Base-by-base conservation (phyloP, 495 filamentous ascomycete genomes). In the Baudoinia panamericana region DNA sequence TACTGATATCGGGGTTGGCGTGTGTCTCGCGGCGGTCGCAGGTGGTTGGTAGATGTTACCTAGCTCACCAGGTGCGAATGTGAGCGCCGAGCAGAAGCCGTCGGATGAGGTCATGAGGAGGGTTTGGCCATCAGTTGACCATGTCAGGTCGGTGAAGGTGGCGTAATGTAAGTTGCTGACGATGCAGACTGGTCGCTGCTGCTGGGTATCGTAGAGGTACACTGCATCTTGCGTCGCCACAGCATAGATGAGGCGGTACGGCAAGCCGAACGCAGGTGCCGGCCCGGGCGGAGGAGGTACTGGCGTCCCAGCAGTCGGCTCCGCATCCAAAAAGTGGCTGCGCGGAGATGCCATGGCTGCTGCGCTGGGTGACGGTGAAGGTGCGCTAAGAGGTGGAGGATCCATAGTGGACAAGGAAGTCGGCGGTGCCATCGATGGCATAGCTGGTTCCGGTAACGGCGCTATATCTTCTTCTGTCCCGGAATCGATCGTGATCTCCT, bases 151-250 rank as follows among this genome's bases (percentile, higher is more conserved):
- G 1, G 92, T 96, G 52, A 99, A 99, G 0, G 87, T 94, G 5
- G 92, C 86, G 59, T 84, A 93, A 50, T 99, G 92, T 34, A 99
- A 55, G 53, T 99, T 99, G 70, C 84, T 95, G 16, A 96, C 85
- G 13, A 94, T 64, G 59, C 82, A 90, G 20, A 99, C 65, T 3
- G 92, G 90, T 2, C 84, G 90, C 45, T 84, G 76, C 51, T 99
- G 92, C 53, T 99, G 92, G 0, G 92, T 99, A 57, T 99, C 92
- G 59, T 96, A 96, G 21, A 99, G 70, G 25, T 93, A 62, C n/a
- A 99, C 78, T 0, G 92, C 82, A 58, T 99, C 92, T 56, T 95
- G 86, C 0, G 92, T 99, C 12, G 90, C 92, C 31, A 99, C 90
- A 5, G 87, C 90, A 63, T 96, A 99, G 0, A 96, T 75, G 57